These are phyloP conservation scores for Gautieria morchelliformis DNA, from an alignment of 768 basidiomycete genomes.

Conservation along the genomic window DNA sequence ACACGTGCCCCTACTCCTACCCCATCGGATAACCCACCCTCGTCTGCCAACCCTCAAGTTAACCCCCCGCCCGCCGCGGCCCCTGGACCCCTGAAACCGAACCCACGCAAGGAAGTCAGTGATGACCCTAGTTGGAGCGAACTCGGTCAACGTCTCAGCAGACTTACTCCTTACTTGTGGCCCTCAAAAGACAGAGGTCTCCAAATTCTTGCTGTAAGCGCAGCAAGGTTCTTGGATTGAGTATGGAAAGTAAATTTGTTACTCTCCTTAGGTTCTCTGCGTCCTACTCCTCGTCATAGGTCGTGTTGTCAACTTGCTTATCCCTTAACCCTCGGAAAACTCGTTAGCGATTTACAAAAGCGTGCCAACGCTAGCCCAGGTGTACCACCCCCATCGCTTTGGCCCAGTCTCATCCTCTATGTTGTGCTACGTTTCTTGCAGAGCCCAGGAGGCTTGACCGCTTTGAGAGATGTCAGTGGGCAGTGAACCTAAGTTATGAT, in stretches of 20 bases:
- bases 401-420: slow-evolving; percentile 63
- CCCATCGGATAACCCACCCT: slow-evolving; percentile 34
- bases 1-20: slow-evolving; percentile 36
- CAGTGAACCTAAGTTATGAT: slow-evolving; percentile 11
- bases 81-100: slow-evolving; percentile 16
- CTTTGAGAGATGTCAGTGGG: slow-evolving; percentile 45
- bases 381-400: slow-evolving; percentile 34
- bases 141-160: slow-evolving; percentile 51
- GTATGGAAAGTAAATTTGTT: not conserved
- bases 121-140: slow-evolving; percentile 60
- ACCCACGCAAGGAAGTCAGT: slow-evolving; percentile 18
- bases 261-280: slow-evolving; percentile 43
- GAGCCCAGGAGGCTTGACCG: slow-evolving; percentile 66
- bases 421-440: slow-evolving; percentile 63
- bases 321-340: slow-evolving; percentile 63
- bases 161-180: slow-evolving; percentile 77
- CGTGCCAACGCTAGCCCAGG: slow-evolving; percentile 20
- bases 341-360: slow-evolving; percentile 48
- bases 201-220: slow-evolving; percentile 58
- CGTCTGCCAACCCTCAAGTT: slow-evolving; percentile 23
- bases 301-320: slow-evolving; percentile 63
- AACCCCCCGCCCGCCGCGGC: slow-evolving; percentile 11
- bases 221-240: slow-evolving; percentile 6
- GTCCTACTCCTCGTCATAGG: slow-evolving; percentile 60
- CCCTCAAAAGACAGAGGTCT: slow-evolving; percentile 56